Percentiles rank a stretch among this genome's conserved stretches.
Conservation (phyloP, 2,329 filamentous ascomycete species). For the Sporothrix variecibatus region DNA sequence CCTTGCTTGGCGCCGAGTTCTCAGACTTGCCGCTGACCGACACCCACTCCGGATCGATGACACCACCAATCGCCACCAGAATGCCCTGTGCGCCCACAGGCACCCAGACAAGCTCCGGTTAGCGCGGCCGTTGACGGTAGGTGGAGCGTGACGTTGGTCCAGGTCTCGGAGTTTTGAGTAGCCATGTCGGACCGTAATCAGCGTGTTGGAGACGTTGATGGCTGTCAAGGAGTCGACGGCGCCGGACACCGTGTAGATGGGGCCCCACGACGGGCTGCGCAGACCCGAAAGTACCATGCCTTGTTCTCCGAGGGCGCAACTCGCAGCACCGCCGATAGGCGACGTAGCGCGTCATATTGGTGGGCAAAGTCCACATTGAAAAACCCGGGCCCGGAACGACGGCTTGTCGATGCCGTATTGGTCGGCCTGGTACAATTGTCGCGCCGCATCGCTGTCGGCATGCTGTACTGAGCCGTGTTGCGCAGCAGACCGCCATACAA, state of each 20-base stretch:
- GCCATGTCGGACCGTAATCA: constrained; percentile 64
- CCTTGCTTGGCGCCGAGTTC: constrained; percentile 46
- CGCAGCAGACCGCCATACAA: constrained; percentile 62
- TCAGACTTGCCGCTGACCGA: constrained; percentile 34
- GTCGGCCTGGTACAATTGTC: constrained; percentile 55
- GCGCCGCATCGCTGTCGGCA: constrained; percentile 46
- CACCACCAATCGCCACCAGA: constrained; percentile 75
- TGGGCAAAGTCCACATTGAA: constrained; percentile 47
- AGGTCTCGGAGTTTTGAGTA: constrained; percentile 51
- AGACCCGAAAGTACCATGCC: constrained; percentile 70
- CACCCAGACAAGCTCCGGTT: constrained; percentile 71
- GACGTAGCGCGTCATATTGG: constrained; percentile 60
- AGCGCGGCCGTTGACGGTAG: constrained; percentile 55
- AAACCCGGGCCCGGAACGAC: constrained; percentile 48
- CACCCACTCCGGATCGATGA: constrained; percentile 59
- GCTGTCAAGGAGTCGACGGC: constrained; percentile 45
- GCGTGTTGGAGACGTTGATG: constrained; percentile 52
- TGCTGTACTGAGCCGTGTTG: constrained; percentile 39
- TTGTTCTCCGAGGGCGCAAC: constrained; percentile 67
- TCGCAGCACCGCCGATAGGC: constrained; percentile 65
- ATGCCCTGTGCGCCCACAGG: constrained; percentile 77
- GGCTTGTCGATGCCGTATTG: constrained; percentile 51
- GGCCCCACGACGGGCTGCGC: constrained; percentile 51
- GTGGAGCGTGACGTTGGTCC: constrained; percentile 60
- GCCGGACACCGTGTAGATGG: constrained; percentile 45